Evolutionary conservation across 2,329 filamentous ascomycete species (phyloP), one percentile per base, ranked within the genome.

Genomic region (Cercospora canescens): DNA sequence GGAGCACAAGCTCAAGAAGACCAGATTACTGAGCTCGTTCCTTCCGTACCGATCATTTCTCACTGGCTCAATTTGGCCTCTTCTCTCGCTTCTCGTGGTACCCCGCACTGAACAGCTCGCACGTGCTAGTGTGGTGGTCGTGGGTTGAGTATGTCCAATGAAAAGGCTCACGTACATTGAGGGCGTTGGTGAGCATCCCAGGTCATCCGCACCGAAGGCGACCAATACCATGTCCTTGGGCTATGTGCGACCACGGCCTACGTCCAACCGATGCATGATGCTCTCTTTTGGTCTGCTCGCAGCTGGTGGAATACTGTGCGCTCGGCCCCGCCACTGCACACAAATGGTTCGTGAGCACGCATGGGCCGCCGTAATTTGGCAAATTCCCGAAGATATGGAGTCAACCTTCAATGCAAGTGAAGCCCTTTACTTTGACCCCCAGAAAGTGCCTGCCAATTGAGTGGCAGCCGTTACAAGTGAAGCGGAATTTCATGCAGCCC

Each of bases 211-310:
- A 18, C 35, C 32, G 50, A 26, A 26, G 21, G 52, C 50, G 12
- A 41, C 50, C 60, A 30, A 30, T 26, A 6, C 60, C 60, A 56
- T 62, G 48, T 56, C 26, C 28, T 39, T 45, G 60, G 60, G 60
- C 35, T 55, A 35, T 62, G 60, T 62, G 48, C 41, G 28, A 62
- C 45, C 50, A 41, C 52, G 18, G 41, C 32, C 60, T 66, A 45
- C 55, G 39, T 63, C 60, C 52, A 32, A 37, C 28, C 41, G 30
- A 60, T 66, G 34, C 55, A 41, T 37, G 41, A 60, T 18, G 35
- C 55, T 28, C 52, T 34, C 28, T 21, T 56, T 35, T 56, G 11
- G 52, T 18, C 52, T 62, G 14, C 59, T 28, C 18, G 45, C 45
- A 54, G 52, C 52, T 56, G 32, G n/a, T 24, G n/a, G 9, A 56